phyloP scores from a whole-genome alignment of 164 flowering plant species.

The Nelumbo lutea region DNA sequence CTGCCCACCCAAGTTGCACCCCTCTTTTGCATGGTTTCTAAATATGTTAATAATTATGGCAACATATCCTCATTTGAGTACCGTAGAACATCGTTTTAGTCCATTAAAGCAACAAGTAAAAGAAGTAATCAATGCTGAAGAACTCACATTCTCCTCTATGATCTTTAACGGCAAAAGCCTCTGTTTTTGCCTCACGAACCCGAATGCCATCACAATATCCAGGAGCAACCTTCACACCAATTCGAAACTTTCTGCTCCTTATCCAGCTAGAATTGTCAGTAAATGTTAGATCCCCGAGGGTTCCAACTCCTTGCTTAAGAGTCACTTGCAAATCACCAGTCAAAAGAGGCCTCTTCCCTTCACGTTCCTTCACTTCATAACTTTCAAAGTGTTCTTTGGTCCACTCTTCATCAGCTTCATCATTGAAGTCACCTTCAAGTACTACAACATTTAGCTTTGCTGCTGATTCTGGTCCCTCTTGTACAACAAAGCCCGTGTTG shows the following conservation, averaged over 20 bases:
- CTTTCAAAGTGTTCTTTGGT: slow-evolving; percentile 47
- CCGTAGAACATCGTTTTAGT: not conserved
- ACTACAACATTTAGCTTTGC: slow-evolving; percentile 50
- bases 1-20: too few species aligned
- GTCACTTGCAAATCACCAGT: slow-evolving; percentile 48
- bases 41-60: too few species aligned
- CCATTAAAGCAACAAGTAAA: not conserved
- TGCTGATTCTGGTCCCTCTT: slow-evolving; percentile 40
- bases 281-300: slow-evolving; percentile 52
- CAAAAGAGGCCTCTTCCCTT: slow-evolving; percentile 67
- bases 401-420: slow-evolving; percentile 49
- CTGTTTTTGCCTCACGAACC: slow-evolving; percentile 64
- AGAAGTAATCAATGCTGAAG: not conserved
- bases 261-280: slow-evolving; percentile 83
- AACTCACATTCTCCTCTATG: slow-evolving; percentile 77
- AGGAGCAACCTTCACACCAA: slow-evolving; percentile 51
- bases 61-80: not conserved
- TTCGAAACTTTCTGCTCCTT: slow-evolving; percentile 63
- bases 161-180: slow-evolving; percentile 71
- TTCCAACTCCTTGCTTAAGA: slow-evolving; percentile 60
- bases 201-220: slow-evolving; percentile 36
- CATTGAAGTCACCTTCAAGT: slow-evolving; percentile 61
- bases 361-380: slow-evolving; percentile 53
- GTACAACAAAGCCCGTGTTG: slow-evolving; percentile 35
- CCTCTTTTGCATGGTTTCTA: too few species aligned